Evolutionary conservation across 106 monocot species (phyloP), one percentile per base, ranked within the genome.

Genomic region (Amphibolis antarctica): DNA sequence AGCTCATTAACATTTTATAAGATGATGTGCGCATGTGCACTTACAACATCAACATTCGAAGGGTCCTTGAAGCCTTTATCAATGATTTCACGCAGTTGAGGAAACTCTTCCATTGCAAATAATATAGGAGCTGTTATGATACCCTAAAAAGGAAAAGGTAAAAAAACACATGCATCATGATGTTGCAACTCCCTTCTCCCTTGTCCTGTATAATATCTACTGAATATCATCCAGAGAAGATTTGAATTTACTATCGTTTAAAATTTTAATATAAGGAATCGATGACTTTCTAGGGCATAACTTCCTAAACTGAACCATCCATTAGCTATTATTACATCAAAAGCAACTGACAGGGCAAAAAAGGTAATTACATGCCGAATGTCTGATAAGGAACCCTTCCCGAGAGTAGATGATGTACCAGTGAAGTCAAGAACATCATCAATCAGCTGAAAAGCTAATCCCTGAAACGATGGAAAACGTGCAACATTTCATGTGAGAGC

Each of bases 381-480:
- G 48, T 86, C 86, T 56, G 86, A 80, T 14, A 86, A 80, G 24
- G 82, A 79, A 24, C 86, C 86, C 72, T 86, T 86, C 54, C 82
- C 86, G 21, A 86, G 80, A 62, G 82, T 74, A 21, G 60, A 28
- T 67, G 82, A 74, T 12, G 76, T 82, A 42, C 86, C 86, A 53
- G 86, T 86, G 80, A 82, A 86, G 69, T 86, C 86, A 65, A 86
- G 86, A 71, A 86, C 69, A 75, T 86, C 86, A 22, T 86, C 86
- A 57, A 82, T 80, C 50, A 86, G 77, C 74, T 86, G 86, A 66
- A 67, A 86, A 22, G 86, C 86, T 46, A 86, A 66, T 44, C 86
- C 86, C 86, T 86, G 71, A 62, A 52, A 59, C 5, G 23, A 30
- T 12, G 14, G 28, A 67, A 42, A 61, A 43, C 21, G 18, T 12